Conservation (phyloP, 139 green algal species). For the Spirogloea muscicola region DNA sequence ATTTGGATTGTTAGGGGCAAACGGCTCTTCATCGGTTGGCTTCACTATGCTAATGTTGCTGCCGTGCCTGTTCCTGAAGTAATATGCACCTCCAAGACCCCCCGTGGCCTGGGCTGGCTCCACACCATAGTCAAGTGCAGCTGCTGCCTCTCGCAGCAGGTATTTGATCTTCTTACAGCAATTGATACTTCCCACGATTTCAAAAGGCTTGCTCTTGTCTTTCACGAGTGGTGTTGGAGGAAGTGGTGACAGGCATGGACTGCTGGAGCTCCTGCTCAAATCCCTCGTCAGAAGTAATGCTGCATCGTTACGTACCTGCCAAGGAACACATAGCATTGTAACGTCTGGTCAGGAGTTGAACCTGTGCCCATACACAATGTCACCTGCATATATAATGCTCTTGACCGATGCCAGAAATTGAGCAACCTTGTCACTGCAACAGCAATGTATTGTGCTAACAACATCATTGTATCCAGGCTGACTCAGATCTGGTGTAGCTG, state of each 20-base stretch:
- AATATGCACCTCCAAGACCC: constrained; percentile 56
- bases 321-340: no score
- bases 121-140: constrained; percentile 30
- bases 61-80: constrained; percentile 48
- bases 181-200: background rate
- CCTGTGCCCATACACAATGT: no score
- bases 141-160: constrained; percentile 32
- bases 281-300: constrained; percentile 11
- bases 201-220: background rate
- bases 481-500: no score
- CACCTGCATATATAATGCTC: no score
- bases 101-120: constrained; percentile 21
- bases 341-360: no score
- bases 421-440: no score
- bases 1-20: constrained; percentile 75
- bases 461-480: no score
- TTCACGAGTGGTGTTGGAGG: background rate
- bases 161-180: constrained; percentile 1
- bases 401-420: no score
- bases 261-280: constrained; percentile 10
- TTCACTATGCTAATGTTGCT: constrained; percentile 76
- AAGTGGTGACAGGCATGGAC: constrained; percentile 9
- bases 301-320: background rate
- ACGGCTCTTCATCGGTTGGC: constrained; percentile 77
- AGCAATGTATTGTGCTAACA: no score